Conservation (phyloP, 2,329 filamentous ascomycete genomes). For the Orbilia javanica region DNA sequence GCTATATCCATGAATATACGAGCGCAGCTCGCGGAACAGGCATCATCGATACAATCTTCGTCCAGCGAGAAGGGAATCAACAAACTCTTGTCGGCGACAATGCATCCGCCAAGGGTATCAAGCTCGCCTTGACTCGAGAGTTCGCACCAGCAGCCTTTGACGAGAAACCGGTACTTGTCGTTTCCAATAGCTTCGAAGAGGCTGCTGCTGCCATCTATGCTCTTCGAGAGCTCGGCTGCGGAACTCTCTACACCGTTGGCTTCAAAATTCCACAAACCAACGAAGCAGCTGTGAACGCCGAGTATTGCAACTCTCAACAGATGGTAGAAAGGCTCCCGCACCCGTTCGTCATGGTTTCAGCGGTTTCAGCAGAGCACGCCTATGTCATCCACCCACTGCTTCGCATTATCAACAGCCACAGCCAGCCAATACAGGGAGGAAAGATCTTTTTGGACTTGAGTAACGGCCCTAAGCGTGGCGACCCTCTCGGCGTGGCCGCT, state of each 20-base stretch:
- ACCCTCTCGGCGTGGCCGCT: slow-evolving; percentile 78
- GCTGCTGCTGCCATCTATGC: slow-evolving; percentile 84
- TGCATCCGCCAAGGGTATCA: slow-evolving; percentile 85
- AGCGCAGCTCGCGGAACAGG: slow-evolving; percentile 83
- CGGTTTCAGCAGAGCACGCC: slow-evolving; percentile 81
- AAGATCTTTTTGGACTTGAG: slow-evolving; percentile 87
- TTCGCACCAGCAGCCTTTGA: slow-evolving; percentile 85
- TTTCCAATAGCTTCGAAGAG: slow-evolving; percentile 79
- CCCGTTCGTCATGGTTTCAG: slow-evolving; percentile 85
- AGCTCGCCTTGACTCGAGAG: slow-evolving; percentile 82
- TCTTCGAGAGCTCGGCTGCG: slow-evolving; percentile 75
- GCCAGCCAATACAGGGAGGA: slow-evolving; percentile 66
- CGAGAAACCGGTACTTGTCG: slow-evolving; percentile 79
- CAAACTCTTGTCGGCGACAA: slow-evolving; percentile 81
- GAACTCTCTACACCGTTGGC: slow-evolving; percentile 56
- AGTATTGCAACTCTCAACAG: slow-evolving; percentile 77
- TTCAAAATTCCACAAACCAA: slow-evolving; percentile 65
- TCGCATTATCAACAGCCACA: slow-evolving; percentile 73
- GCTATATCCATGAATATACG: slow-evolving; percentile 75
- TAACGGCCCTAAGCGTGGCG: slow-evolving; percentile 75
- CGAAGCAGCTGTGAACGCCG: slow-evolving; percentile 74
- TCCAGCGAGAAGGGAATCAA: slow-evolving; percentile 69
- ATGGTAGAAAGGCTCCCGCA: slow-evolving; percentile 83
- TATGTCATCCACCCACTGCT: slow-evolving; percentile 82
- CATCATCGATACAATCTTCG: slow-evolving; percentile 83